These are phyloP conservation scores for Naematelia aurantialba DNA, from an alignment of 768 basidiomycete genomes.

Conservation along the genomic window DNA sequence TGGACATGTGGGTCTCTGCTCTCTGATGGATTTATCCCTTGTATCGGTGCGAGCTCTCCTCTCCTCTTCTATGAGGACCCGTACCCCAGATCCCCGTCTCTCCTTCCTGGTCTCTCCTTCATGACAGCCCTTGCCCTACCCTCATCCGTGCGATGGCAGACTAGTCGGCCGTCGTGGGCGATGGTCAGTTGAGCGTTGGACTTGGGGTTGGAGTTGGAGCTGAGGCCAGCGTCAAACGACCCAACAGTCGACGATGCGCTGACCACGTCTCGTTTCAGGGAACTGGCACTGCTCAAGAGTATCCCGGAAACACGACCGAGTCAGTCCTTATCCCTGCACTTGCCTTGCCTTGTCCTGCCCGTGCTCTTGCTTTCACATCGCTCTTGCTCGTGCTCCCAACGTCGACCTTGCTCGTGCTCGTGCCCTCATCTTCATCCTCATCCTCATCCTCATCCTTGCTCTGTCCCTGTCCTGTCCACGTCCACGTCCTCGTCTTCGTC, in stretches of 20 bases:
- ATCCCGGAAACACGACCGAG: conserved; percentile 21
- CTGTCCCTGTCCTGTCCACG: too few relatives aligned
- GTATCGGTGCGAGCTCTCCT: too few relatives aligned
- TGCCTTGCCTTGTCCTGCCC: background rate
- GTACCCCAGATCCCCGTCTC: too few relatives aligned
- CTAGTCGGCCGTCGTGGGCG: too few relatives aligned
- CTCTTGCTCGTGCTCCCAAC: background rate
- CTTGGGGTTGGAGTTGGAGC: too few relatives aligned
- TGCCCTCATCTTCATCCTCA: background rate
- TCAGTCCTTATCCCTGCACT: conserved; percentile 8
- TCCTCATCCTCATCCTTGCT: background rate
- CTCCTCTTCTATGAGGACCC: too few relatives aligned
- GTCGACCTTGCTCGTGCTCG: background rate
- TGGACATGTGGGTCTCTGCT: background rate
- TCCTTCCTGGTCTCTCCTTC: too few relatives aligned
- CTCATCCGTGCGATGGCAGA: too few relatives aligned
- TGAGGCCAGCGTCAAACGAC: too few relatives aligned
- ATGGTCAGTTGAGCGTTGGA: background rate
- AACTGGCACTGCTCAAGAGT: conserved; percentile 26
- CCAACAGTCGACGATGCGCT: too few relatives aligned
- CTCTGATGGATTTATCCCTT: background rate
- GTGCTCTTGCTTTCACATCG: background rate
- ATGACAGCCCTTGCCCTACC: too few relatives aligned
- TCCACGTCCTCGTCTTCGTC: too few relatives aligned
- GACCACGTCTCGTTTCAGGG: conserved; percentile 13